phyloP scores from a whole-genome alignment of 176 grass and related monocot species.

The Rhipidocladum racemiflorum region DNA sequence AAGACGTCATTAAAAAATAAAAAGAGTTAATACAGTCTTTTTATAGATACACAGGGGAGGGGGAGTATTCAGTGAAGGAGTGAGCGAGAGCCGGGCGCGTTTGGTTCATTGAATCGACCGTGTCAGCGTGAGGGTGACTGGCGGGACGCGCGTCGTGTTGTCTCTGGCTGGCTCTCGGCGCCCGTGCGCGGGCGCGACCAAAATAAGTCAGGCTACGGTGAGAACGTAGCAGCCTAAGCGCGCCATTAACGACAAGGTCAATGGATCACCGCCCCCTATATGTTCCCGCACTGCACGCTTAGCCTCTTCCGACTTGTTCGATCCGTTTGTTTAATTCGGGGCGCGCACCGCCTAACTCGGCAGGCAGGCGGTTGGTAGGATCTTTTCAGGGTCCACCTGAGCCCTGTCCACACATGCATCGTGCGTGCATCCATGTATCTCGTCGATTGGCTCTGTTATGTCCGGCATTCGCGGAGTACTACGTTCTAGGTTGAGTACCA shows the following conservation, averaged over 20 bases:
- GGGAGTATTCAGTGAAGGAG: no score
- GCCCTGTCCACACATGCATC: not conserved
- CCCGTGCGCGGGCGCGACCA: conserved; percentile 14
- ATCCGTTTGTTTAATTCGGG: conserved; percentile 18
- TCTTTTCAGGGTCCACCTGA: not conserved
- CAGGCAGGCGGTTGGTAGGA: not conserved
- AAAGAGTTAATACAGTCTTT: no score
- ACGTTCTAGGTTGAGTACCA: no score
- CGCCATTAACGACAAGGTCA: conserved; percentile 47
- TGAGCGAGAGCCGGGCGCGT: no score
- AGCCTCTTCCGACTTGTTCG: conserved; percentile 22
- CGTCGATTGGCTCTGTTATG: no score
- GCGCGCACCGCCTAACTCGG: not conserved
- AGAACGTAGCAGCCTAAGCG: not conserved
- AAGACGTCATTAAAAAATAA: no score
- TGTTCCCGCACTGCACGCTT: conserved; percentile 26
- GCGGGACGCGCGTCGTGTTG: not conserved
- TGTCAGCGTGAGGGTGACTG: not conserved
- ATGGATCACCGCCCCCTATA: conserved; percentile 47
- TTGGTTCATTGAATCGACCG: no score
- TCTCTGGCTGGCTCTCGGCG: not conserved
- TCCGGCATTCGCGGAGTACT: no score
- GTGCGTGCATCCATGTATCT: not conserved
- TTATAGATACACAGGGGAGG: no score
- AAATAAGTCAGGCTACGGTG: not conserved